These are phyloP conservation scores for Rubia peregrina DNA, from an alignment of 305 asterid species.

Conservation along the genomic window DNA sequence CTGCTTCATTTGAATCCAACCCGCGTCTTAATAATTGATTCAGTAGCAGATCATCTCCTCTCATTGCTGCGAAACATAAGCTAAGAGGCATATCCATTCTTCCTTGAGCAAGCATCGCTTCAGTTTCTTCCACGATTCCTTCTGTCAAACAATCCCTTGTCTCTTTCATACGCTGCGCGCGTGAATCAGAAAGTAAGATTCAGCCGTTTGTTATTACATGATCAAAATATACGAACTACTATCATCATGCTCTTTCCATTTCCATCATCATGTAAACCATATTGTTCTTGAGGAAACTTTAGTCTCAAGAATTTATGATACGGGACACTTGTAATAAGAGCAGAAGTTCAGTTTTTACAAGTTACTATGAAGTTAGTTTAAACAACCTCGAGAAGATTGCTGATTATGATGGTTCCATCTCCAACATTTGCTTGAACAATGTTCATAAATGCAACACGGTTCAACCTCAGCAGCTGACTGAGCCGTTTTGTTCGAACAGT, in stretches of 20 bases:
- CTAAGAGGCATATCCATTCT: conserved; percentile 75
- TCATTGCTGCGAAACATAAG: conserved; percentile 72
- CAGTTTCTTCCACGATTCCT: conserved; percentile 45
- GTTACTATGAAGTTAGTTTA: neutral
- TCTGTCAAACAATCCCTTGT: conserved; percentile 45
- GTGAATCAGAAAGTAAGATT: neutral
- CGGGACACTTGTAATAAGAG: neutral
- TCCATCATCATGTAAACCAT: neutral
- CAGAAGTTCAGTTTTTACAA: neutral
- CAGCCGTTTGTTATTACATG: neutral
- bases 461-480: conserved; percentile 70
- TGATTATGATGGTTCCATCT: conserved; percentile 71
- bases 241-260: too few species aligned
- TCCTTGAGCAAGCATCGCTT: conserved; percentile 71
- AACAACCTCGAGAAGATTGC: conserved; percentile 69
- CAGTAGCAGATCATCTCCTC: conserved; percentile 64
- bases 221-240: neutral
- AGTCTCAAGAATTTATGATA: neutral
- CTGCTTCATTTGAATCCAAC: conserved; percentile 59
- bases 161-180: conserved; percentile 58
- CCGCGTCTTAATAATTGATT: conserved; percentile 60
- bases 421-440: conserved; percentile 69
- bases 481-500: conserved; percentile 64
- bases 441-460: conserved; percentile 55
- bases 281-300: neutral